Conservation (phyloP, 805 yeast species). For the Ogataea pini region DNA sequence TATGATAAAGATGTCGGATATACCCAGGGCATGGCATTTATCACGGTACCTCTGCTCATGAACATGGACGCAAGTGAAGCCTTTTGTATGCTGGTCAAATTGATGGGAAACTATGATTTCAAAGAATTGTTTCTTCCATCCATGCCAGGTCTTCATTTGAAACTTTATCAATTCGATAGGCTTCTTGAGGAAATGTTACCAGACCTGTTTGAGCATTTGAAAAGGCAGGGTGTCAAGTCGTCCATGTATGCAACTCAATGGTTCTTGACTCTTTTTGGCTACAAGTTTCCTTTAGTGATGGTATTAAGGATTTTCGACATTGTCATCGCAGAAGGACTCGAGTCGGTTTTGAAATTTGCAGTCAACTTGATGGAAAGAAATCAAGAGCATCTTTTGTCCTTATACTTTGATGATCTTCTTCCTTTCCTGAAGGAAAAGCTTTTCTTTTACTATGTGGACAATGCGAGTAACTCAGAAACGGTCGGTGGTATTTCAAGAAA, state of each 20-base stretch:
- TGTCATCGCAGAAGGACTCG: slow-evolving; percentile 88
- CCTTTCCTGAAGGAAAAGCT: slow-evolving; percentile 77
- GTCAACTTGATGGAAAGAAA: slow-evolving; percentile 76
- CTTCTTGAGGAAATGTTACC: slow-evolving; percentile 78
- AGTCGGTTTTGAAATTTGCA: slow-evolving; percentile 81
- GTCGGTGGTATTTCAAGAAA: slow-evolving; percentile 13
- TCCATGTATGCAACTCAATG: slow-evolving; percentile 98
- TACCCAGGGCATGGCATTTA: slow-evolving; percentile 97
- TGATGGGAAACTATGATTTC: slow-evolving; percentile 85
- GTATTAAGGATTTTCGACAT: slow-evolving; percentile 87
- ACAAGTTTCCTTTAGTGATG: slow-evolving; percentile 87
- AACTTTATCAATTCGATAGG: slow-evolving; percentile 88
- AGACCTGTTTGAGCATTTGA: slow-evolving; percentile 67
- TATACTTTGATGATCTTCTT: slow-evolving; percentile 75
- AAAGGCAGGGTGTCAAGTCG: slow-evolving; percentile 83
- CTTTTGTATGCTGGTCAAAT: slow-evolving; percentile 72
- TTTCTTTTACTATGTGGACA: slow-evolving; percentile 65
- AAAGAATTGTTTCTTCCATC: slow-evolving; percentile 79
- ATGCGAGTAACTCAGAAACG: slow-evolving; percentile 22
- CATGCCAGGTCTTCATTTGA: slow-evolving; percentile 89
- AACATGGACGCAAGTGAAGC: slow-evolving; percentile 84
- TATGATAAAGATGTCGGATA: slow-evolving; percentile 94
- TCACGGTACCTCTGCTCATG: slow-evolving; percentile 80
- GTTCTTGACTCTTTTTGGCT: slow-evolving; percentile 94
- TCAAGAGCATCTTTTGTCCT: slow-evolving; percentile 53